A percentile compares a stretch with the other conserved stretches of the same genome.
Conservation (phyloP, 192 early-diverging fungal genomes). For the Coemansia umbellata region DNA sequence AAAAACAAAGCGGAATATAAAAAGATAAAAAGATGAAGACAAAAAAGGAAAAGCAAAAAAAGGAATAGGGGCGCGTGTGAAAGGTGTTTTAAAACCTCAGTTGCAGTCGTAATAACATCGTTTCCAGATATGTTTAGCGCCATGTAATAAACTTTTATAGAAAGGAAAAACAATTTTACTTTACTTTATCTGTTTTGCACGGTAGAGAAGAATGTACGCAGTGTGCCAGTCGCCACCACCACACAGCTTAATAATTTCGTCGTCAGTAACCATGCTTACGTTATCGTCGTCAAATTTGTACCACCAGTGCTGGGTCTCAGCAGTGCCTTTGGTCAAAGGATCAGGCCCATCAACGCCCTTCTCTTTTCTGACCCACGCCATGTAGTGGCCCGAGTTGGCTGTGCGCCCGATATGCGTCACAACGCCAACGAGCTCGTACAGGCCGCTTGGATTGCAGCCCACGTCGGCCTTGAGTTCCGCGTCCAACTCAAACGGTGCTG, state of each 20-base stretch:
- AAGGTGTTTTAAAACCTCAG: no score
- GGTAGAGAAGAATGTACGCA: conserved; percentile 88
- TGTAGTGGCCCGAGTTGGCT: conserved; percentile 92
- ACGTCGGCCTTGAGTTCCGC: conserved; percentile 70
- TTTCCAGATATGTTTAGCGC: no score
- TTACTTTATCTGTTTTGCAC: conserved; percentile 62
- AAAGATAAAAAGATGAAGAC: not conserved
- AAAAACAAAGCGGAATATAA: not conserved
- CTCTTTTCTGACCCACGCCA: conserved; percentile 87
- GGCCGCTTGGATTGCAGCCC: conserved; percentile 81
- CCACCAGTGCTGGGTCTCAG: conserved; percentile 63
- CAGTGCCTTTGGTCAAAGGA: conserved; percentile 33
- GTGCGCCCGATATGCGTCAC: conserved; percentile 94
- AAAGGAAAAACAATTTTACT: not conserved
- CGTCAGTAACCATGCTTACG: conserved; percentile 76
- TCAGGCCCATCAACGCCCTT: conserved; percentile 48
- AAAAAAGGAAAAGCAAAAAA: not conserved
- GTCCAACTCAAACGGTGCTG: conserved; percentile 53
- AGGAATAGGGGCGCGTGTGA: no score
- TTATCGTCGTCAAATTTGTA: conserved; percentile 95
- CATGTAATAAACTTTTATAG: no score
- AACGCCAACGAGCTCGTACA: conserved; percentile 91
- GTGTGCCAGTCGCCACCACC: conserved; percentile 86
- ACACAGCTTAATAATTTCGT: conserved; percentile 86
- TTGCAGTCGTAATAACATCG: no score